Percentiles rank a stretch among this genome's conserved stretches.
Evolutionary conservation across 495 filamentous ascomycete species (phyloP).

Genomic region (Xylaria intraflava): DNA sequence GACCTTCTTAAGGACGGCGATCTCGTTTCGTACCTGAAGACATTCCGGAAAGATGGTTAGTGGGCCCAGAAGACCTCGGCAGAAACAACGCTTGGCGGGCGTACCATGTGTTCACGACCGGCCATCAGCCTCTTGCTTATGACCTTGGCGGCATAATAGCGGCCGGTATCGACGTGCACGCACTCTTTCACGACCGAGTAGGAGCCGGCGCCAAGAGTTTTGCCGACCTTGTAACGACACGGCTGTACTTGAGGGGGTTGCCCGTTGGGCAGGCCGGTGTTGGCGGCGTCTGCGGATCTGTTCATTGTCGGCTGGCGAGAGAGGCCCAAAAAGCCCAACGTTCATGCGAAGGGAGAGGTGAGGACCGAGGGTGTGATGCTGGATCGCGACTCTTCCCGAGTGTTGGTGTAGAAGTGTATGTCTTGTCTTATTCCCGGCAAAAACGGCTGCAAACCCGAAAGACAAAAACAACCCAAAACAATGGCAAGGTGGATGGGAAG

Average conservation of each 20-base stretch:
- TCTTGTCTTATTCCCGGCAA: neutral
- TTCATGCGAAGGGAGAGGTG: neutral
- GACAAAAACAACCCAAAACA: neutral
- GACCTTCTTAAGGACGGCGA: conserved; percentile 90
- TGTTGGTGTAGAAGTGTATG: neutral
- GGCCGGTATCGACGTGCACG: conserved; percentile 94
- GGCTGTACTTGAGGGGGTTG: conserved; percentile 45
- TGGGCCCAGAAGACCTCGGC: neutral
- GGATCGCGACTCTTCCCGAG: neutral
- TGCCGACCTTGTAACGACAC: conserved; percentile 91
- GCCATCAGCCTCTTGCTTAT: conserved; percentile 99
- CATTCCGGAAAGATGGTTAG: conserved; percentile 9
- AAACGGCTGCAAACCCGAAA: neutral
- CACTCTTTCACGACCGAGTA: conserved; percentile 99
- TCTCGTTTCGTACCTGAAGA: conserved; percentile 87
- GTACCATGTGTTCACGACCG: conserved; percentile 95
- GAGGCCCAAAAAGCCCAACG: neutral
- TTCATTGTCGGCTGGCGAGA: conserved; percentile 22
- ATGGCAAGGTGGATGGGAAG: neutral
- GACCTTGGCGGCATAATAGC: conserved; percentile 98
- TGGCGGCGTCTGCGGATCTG: conserved; percentile 21
- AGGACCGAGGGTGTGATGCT: neutral
- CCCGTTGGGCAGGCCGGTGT: conserved; percentile 21
- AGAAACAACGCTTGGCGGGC: conserved; percentile 7
- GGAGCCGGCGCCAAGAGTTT: conserved; percentile 90